These are phyloP conservation scores for Xanthoceras sorbifolium DNA, from an alignment of 345 rosid genomes.

Conservation along the genomic window DNA sequence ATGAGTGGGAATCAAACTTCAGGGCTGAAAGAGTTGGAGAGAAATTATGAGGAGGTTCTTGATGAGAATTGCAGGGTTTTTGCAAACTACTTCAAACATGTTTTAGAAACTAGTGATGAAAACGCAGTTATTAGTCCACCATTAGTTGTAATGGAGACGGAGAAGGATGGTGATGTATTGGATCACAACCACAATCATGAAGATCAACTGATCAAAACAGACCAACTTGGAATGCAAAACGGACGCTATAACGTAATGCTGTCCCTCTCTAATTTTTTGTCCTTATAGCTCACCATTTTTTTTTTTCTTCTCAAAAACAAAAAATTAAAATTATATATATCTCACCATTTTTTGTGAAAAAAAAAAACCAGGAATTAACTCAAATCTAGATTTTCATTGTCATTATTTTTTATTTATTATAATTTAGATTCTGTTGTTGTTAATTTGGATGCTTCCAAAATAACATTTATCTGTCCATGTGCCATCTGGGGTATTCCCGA, in stretches of 20 bases:
- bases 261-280: not conserved
- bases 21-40: slow-evolving; percentile 54
- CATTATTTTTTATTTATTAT: not conserved
- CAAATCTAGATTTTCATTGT: not conserved
- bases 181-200: slow-evolving; percentile 11
- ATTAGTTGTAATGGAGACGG: slow-evolving; percentile 26
- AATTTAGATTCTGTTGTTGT: not conserved
- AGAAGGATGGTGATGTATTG: slow-evolving; percentile 12
- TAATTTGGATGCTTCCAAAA: not conserved
- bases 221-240: slow-evolving; percentile 31
- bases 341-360: not conserved
- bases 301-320: not conserved
- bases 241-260: slow-evolving; percentile 64
- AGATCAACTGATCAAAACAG: slow-evolving; percentile 23
- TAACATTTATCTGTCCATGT: not conserved
- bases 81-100: slow-evolving; percentile 43
- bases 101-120: slow-evolving; percentile 31
- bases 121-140: slow-evolving; percentile 35
- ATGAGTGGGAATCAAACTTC: slow-evolving; percentile 54
- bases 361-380: no score
- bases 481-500: not conserved
- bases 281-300: not conserved
- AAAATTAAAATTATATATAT: not conserved
- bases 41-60: slow-evolving; percentile 43
- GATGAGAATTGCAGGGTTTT: slow-evolving; percentile 61